phyloP scores from a whole-genome alignment of 257 asterid species.

The Petunia secreta region DNA sequence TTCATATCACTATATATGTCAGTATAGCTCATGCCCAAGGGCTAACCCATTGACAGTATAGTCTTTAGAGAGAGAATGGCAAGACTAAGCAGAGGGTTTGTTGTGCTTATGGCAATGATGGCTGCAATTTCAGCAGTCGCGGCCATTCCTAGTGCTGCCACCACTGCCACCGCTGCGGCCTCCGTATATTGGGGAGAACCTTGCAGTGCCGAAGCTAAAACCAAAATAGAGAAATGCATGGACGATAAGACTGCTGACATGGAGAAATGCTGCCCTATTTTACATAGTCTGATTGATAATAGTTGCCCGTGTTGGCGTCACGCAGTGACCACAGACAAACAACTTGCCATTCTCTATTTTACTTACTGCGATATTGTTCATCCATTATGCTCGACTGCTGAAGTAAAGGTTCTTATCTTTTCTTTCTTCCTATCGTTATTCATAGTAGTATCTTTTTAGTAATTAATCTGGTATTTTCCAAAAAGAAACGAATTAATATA shows the following conservation, averaged over 20 bases:
- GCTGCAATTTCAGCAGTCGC: neutral
- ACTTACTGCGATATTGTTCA: neutral
- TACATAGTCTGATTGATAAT: neutral
- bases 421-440: neutral
- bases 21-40: neutral
- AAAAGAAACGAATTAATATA: too few species aligned
- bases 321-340: neutral
- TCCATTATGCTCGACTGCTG: neutral
- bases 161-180: neutral
- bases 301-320: conserved; percentile 5
- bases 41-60: neutral
- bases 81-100: neutral
- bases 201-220: neutral
- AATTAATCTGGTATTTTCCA: too few species aligned
- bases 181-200: neutral
- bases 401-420: neutral
- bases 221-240: neutral
- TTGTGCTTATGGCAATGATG: neutral
- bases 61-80: neutral
- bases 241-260: neutral
- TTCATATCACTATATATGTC: neutral
- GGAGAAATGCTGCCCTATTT: neutral
- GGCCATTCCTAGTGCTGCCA: neutral
- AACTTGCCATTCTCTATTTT: neutral
- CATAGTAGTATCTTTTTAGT: too few species aligned